These are phyloP conservation scores for Phoma herbarum DNA, from an alignment of 2,329 filamentous ascomycete genomes.

Conservation along the genomic window DNA sequence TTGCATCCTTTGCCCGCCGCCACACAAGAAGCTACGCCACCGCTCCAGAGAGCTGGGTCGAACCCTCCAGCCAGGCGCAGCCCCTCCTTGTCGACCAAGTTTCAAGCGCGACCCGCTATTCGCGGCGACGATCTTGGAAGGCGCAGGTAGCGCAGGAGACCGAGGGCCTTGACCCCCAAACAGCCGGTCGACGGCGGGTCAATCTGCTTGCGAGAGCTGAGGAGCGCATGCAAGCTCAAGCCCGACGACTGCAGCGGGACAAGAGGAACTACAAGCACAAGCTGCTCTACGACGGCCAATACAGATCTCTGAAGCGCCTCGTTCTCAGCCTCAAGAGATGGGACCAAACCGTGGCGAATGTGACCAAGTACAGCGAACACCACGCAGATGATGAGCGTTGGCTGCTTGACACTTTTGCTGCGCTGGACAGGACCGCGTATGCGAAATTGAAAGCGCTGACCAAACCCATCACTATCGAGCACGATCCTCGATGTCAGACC, in stretches of 20 bases:
- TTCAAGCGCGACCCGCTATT: constrained; percentile 6
- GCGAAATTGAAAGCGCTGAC: constrained; percentile 28
- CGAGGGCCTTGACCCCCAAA: background rate
- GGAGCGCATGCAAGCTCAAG: constrained; percentile 2
- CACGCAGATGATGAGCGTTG: constrained; percentile 10
- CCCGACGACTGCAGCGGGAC: constrained; percentile 6
- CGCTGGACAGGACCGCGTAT: constrained; percentile 36
- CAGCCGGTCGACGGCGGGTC: constrained; percentile 20
- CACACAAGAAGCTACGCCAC: constrained; percentile 24
- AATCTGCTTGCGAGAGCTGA: constrained; percentile 20
- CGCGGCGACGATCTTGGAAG: constrained; percentile 7
- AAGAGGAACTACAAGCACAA: background rate
- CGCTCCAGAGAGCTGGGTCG: background rate
- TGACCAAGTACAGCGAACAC: constrained; percentile 4
- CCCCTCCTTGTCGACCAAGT: background rate
- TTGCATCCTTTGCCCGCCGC: constrained; percentile 31
- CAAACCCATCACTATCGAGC: constrained; percentile 29
- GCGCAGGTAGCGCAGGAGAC: background rate
- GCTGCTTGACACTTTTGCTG: constrained; percentile 35
- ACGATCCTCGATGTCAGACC: constrained; percentile 28
- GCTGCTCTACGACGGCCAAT: constrained; percentile 34
- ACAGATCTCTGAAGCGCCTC: constrained; percentile 41
- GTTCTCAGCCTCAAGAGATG: constrained; percentile 31
- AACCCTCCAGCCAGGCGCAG: background rate
- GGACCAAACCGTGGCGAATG: constrained; percentile 19